Conservation (phyloP, 345 rosid genomes). For the Dipteronia dyeriana region DNA sequence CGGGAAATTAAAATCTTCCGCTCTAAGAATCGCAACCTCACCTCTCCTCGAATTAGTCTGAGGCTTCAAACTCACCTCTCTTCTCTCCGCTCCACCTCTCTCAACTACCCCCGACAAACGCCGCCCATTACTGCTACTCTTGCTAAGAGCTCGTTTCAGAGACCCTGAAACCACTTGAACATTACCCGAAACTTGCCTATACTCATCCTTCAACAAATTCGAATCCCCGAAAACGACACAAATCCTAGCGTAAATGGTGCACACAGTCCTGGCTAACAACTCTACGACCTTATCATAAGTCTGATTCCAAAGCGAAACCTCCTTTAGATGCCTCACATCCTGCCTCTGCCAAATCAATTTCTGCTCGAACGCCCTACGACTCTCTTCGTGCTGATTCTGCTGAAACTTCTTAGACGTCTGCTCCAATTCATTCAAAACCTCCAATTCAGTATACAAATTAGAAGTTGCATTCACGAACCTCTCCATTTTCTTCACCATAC, state of each 20-base stretch:
- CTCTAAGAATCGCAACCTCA: conserved; percentile 44
- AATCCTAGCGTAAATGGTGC: conserved; percentile 80
- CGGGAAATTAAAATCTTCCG: conserved; percentile 69
- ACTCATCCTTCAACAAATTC: conserved; percentile 32
- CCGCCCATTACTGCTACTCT: conserved; percentile 40
- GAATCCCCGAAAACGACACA: conserved; percentile 63
- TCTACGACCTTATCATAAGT: conserved; percentile 89
- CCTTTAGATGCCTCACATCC: conserved; percentile 85
- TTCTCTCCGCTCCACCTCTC: conserved; percentile 26
- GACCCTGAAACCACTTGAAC: conserved; percentile 37
- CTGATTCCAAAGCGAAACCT: conserved; percentile 86
- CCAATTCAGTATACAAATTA: conserved; percentile 81
- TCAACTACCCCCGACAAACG: conserved; percentile 34
- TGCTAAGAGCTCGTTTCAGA: conserved; percentile 54
- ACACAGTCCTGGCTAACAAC: conserved; percentile 82
- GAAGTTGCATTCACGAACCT: conserved; percentile 71
- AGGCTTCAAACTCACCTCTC: conserved; percentile 39
- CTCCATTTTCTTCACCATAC: conserved; percentile 91
- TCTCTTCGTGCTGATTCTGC: conserved; percentile 78
- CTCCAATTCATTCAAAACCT: conserved; percentile 85
- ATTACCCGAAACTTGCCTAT: conserved; percentile 28
- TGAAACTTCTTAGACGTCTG: conserved; percentile 81
- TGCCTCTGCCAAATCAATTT: conserved; percentile 95
- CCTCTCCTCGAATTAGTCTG: conserved; percentile 40
- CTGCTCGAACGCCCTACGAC: conserved; percentile 86